Evolutionary conservation across 345 rosid species (phyloP), one percentile per base, ranked within the genome.

Genomic region (Ricinus communis): DNA sequence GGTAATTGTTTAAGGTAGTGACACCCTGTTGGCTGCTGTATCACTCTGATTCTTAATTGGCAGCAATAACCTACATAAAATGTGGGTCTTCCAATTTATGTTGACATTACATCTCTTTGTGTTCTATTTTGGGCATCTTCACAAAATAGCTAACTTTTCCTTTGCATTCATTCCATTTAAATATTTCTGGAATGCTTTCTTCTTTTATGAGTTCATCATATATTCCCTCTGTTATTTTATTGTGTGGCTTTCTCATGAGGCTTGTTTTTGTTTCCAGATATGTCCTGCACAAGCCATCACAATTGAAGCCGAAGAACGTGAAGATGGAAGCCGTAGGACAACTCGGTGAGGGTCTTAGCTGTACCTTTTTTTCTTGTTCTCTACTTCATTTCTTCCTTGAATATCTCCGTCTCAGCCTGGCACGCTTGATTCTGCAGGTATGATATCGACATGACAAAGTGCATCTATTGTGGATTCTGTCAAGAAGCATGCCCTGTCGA

Each of bases 401-500:
- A 13, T 33, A 15, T 36, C 40, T 46, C 59, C n/a, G n/a, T 72
- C 51, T 50, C 67, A 36, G 30, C 70, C 47, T 57, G 6, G 1
- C 47, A 22, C 10, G 21, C 69, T 52, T 65, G 45, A 63, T 71
- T 71, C 51, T 77, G 46, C 80, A 94, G 97, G 85, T 91, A 93
- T 27, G 97, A 92, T 78, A 93, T 95, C 38, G 97, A 90, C 85
- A 95, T 87, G 99, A 95, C 99, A 16, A 92, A 95, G 68, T 92
- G 99, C 84, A 95, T 92, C 79, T 95, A 95, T 79, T 90, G 97
- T 77, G 99, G 98, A 51, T 93, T 92, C 74, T 95, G 98, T 93
- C 97, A 92, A 87, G 98, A 92, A 83, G 98, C 98, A 24, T 95
- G 98, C 85, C 99, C 99, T 56, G 98, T 95, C 69, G 98, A 92